Conservation (phyloP, 306 rosid species). For the Vigna nakashimae region DNA sequence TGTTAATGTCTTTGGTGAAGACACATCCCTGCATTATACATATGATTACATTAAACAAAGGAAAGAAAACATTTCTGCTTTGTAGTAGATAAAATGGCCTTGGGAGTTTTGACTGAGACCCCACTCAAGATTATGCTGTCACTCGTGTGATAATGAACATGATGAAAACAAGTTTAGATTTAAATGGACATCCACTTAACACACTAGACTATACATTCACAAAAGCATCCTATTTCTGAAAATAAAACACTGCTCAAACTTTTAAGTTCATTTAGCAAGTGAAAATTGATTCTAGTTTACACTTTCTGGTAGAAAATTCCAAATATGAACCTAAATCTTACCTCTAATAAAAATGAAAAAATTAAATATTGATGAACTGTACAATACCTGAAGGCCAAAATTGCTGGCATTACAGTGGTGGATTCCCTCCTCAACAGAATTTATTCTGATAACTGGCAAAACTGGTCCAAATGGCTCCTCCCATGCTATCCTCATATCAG, state of each 20-base stretch:
- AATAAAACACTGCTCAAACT: too few species aligned
- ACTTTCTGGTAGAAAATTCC: too few species aligned
- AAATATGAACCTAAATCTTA: too few species aligned
- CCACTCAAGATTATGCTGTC: neutral
- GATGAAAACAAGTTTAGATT: neutral
- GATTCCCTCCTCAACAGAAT: slow-evolving; percentile 86
- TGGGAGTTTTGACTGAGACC: neutral
- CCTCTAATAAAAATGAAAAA: too few species aligned
- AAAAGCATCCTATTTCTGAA: neutral
- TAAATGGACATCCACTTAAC: neutral
- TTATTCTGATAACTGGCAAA: slow-evolving; percentile 76
- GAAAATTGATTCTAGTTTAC: too few species aligned
- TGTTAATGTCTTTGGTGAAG: slow-evolving; percentile 84
- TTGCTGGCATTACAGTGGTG: slow-evolving; percentile 94
- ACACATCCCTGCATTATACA: slow-evolving; percentile 68
- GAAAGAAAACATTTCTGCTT: neutral
- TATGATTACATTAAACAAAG: neutral
- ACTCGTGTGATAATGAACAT: neutral
- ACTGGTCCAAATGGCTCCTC: slow-evolving; percentile 96
- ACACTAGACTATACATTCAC: neutral
- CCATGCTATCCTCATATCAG: slow-evolving; percentile 95
- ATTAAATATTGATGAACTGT: neutral
- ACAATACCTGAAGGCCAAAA: slow-evolving; percentile 84
- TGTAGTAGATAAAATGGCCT: neutral
- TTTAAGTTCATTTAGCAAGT: too few species aligned